Conservation (phyloP, 257 asterid genomes). For the Gentiana dahurica region DNA sequence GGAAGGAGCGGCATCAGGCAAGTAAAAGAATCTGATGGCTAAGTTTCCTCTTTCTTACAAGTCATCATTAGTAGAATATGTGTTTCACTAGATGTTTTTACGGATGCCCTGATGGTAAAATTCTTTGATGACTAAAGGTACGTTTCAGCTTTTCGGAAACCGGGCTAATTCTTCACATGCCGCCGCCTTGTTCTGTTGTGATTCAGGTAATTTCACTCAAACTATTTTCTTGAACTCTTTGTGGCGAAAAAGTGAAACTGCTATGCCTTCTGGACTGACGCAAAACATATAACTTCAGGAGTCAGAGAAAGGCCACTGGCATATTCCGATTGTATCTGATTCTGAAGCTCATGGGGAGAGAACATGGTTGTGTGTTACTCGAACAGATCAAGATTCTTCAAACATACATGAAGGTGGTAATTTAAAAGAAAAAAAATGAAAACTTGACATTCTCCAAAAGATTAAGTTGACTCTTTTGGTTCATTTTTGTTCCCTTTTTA, state of each 20-base stretch:
- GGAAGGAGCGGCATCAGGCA: conserved; percentile 97
- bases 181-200: conserved; percentile 82
- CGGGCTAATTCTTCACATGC: conserved; percentile 73
- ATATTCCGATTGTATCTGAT: conserved; percentile 60
- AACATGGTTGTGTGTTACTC: conserved; percentile 63
- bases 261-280: background rate
- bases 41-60: no score
- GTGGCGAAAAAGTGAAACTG: no score
- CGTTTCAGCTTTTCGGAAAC: conserved; percentile 56
- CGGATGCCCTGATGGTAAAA: background rate
- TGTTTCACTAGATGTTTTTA: no score
- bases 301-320: conserved; percentile 85
- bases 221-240: no score
- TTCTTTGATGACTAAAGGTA: conserved; percentile 36
- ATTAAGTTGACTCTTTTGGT: no score
- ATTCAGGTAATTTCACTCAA: conserved; percentile 51
- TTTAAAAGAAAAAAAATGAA: no score
- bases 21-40: conserved; percentile 6
- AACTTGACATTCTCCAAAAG: no score
- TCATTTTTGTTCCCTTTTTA: no score
- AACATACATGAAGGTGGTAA: conserved; percentile 25
- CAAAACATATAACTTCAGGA: conserved; percentile 35
- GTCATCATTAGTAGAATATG: no score
- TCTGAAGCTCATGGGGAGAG: conserved; percentile 48
- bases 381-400: conserved; percentile 29